Evolutionary conservation across 2,329 filamentous ascomycete species (phyloP).

Genomic region (Colletotrichum shisoi): DNA sequence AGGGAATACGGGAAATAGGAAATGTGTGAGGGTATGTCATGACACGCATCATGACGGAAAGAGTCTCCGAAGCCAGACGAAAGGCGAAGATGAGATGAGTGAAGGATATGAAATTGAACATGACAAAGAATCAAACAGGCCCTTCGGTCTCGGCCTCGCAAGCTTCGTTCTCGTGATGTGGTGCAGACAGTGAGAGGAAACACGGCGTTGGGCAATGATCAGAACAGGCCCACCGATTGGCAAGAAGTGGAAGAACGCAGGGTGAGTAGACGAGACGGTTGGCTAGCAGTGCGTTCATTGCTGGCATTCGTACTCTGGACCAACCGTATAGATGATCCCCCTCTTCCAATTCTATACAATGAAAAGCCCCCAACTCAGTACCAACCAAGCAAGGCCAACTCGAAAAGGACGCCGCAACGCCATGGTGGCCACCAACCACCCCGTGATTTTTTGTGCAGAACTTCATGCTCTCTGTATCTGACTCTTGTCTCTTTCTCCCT

Average conservation of each 20-base stretch:
- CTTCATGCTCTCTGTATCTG: slow-evolving; percentile 5
- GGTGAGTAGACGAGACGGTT: background rate
- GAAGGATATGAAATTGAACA: slow-evolving; percentile 36
- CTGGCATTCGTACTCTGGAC: background rate
- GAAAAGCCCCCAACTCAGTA: background rate
- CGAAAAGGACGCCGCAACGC: slow-evolving; percentile 27
- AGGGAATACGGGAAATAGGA: slow-evolving; percentile 18
- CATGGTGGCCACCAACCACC: slow-evolving; percentile 17
- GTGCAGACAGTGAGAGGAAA: background rate
- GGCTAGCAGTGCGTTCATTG: background rate
- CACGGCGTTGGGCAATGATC: too few species aligned
- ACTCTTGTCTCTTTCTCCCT: background rate
- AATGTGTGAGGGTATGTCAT: slow-evolving; percentile 35
- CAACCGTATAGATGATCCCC: background rate
- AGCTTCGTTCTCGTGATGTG: background rate
- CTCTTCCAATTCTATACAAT: slow-evolving; percentile 18
- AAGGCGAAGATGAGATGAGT: slow-evolving; percentile 23
- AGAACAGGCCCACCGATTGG: background rate
- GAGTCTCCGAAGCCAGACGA: slow-evolving; percentile 1
- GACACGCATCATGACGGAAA: slow-evolving; percentile 14
- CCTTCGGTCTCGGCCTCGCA: background rate
- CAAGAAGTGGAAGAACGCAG: background rate
- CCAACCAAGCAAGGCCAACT: background rate
- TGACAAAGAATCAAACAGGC: slow-evolving; percentile 6
- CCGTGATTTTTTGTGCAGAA: slow-evolving; percentile 35